Evolutionary conservation across 176 grass and related monocot genomes (phyloP), one percentile per base, ranked within the genome.

Genomic region (Aegilops bicornis): DNA sequence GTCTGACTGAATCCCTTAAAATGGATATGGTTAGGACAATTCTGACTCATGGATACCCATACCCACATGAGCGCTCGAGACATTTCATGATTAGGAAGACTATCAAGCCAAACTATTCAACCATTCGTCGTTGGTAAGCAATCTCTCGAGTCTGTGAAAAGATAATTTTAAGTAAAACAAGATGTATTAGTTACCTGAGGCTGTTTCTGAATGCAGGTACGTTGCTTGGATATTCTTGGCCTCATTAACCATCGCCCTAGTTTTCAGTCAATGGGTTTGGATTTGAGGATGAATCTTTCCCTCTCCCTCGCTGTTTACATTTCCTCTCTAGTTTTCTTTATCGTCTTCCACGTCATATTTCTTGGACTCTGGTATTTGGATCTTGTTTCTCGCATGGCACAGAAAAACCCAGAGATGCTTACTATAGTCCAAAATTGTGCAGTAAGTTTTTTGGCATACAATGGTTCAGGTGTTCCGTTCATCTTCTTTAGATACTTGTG

Each of bases 221-320:
- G 85, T 96, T 77, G 92, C 89, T 27, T 96, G 94, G 92, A 98
- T 98, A 86, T 98, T 94, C 80, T 87, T 95, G 72, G 94, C 94
- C 81, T 90, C 97, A 59, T 87, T 96, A 79, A 94, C 83, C 97
- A 96, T 84, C 92, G 94, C 73, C 97, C 94, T n/a, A 96, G 97
- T 92, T 98, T 98, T 91, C 94, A 90, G 67, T 96, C 97, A 32
- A 98, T 98, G 97, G 97, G 97, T 33, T 84, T 98, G 79, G 97
- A 98, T 93, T 88, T 98, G 89, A 77, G 92, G 58, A 98, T 98
- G 94, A 98, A 96, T 73, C 88, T 98, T 79, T 94, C 94, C 82
- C 79, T 98, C 42, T 98, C 91, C 84, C 86, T 98, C 40, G 94
- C 78, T 30, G 92, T 98, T 84, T 98, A 91, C 82, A 91, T 89